Conservation (phyloP, 148 eudicot species). For the Dianthus caryophyllus region DNA sequence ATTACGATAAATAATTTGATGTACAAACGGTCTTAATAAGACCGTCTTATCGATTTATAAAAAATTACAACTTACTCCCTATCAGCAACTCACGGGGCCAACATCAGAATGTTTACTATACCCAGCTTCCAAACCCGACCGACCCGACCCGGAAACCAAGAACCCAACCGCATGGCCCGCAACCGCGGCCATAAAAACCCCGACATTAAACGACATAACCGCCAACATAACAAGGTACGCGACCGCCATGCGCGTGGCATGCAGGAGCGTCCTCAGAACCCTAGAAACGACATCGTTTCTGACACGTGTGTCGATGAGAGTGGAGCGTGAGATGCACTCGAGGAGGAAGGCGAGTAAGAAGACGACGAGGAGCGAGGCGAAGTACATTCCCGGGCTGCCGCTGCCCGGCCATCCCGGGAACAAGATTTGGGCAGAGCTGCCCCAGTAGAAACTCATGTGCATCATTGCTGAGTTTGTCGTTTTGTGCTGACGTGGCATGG, state of each 20-base stretch:
- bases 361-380: slow-evolving; percentile 30
- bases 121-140: background rate
- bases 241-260: slow-evolving; percentile 31
- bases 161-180: slow-evolving; percentile 47
- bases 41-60: no score
- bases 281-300: slow-evolving; percentile 20
- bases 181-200: slow-evolving; percentile 43
- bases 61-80: no score
- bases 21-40: no score
- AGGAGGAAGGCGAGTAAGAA: slow-evolving; percentile 34
- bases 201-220: slow-evolving; percentile 54
- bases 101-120: slow-evolving; percentile 25
- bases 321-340: slow-evolving; percentile 35
- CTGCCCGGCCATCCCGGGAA: slow-evolving; percentile 70
- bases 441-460: slow-evolving; percentile 94
- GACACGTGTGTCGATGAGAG: background rate
- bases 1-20: no score
- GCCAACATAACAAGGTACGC: slow-evolving; percentile 52
- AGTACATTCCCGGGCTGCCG: slow-evolving; percentile 34
- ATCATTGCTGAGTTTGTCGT: slow-evolving; percentile 48
- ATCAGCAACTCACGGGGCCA: slow-evolving; percentile 41
- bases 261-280: slow-evolving; percentile 20
- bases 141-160: slow-evolving; percentile 30
- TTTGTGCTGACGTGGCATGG: slow-evolving; percentile 4
- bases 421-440: slow-evolving; percentile 40